Evolutionary conservation across 2,329 filamentous ascomycete genomes (phyloP).

Genomic region (Pseudofabraea citricarpa): DNA sequence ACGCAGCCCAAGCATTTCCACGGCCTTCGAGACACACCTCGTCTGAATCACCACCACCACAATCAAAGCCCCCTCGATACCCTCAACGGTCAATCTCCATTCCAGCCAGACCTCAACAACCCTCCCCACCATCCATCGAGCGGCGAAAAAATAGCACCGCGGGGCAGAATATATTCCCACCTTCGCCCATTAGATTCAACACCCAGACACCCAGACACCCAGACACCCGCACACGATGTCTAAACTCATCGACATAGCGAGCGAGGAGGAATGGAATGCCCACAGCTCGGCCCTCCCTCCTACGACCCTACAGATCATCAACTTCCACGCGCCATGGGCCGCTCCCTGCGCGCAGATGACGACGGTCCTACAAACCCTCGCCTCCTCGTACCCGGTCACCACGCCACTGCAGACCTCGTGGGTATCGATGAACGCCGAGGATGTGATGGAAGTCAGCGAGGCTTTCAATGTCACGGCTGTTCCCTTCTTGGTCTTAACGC

Average conservation of each 20-base stretch:
- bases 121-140: background rate
- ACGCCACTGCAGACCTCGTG: conserved; percentile 69
- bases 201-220: background rate
- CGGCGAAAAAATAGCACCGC: too few species aligned
- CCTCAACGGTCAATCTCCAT: background rate
- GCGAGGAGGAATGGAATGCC: conserved; percentile 67
- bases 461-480: conserved; percentile 92
- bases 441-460: conserved; percentile 87
- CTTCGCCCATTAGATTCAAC: background rate
- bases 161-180: conserved; percentile 7
- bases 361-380: conserved; percentile 78
- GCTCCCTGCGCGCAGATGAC: conserved; percentile 94
- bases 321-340: conserved; percentile 96
- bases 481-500: conserved; percentile 82
- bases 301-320: conserved; percentile 74
- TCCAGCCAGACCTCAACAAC: background rate
- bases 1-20: background rate
- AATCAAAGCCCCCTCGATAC: background rate
- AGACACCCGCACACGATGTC: conserved; percentile 49
- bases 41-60: background rate
- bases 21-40: background rate
- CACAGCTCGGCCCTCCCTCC: conserved; percentile 62
- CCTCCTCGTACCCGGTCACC: conserved; percentile 74
- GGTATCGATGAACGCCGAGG: conserved; percentile 90
- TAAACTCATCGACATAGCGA: conserved; percentile 71